Evolutionary conservation across 225 moss, liverwort and hornwort species (phyloP), one percentile per base, ranked within the genome.

Genomic region (Pseudoscleropodium purum): DNA sequence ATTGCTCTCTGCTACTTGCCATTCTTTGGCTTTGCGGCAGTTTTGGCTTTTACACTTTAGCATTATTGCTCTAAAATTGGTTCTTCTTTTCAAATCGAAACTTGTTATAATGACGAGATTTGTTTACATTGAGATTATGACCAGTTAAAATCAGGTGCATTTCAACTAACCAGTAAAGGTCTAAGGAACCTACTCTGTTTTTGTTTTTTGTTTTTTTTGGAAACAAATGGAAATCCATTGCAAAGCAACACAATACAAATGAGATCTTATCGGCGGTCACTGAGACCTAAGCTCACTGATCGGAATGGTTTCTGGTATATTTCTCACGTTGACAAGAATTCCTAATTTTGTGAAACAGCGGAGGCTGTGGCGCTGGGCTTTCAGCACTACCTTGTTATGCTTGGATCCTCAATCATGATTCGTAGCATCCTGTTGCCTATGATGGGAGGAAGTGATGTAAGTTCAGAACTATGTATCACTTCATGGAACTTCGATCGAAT

Each of bases 391-490:
- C 81, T 99, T 74, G 96, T 94, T n/a, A 95, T 97, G 94, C 93
- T 99, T 69, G 99, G 99, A 66, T 94, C 99, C 19, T 94, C 95
- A 31, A 93, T 99, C 82, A 97, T 97, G 97, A 99, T 99, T 84
- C 97, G 97, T 65, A 97, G 96, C 87, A 92, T 99, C 77, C 92
- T 99, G 67, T 96, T 97, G 54, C 96, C 97, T 25, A 96, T 99
- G 97, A 99, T 99, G 97, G 97, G 99, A 34, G 97, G 97, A 89
- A 96, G 91, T 91, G 95, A 97, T 90, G 99, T 99, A 92, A 95
- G 96, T 82, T 81, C 70, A 41, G 33, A 87, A 84, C 81, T 39
- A 56, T 85, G 51, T 61, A 60, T 47, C 27, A 25, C 29, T 62
- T 85, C 41, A 39, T 75, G 27, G 36, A 41, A 78, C 45, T 81